Evolutionary conservation across 768 basidiomycete genomes (phyloP), one percentile per base, ranked within the genome.

Genomic region (Strobilomyces confusus): DNA sequence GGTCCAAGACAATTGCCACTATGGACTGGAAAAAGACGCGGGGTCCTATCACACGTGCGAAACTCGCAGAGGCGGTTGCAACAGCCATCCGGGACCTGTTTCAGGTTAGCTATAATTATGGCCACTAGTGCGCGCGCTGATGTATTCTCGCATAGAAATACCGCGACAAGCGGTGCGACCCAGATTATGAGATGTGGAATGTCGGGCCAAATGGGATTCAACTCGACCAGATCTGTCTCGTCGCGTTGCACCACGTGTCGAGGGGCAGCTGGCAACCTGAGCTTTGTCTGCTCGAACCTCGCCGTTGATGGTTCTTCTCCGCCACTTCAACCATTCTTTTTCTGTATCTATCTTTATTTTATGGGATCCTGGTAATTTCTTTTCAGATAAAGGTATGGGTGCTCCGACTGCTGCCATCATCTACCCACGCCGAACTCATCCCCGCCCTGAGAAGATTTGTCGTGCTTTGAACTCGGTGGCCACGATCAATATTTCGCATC

Each of bases 261-360:
- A 80, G 79, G 72, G 88, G 88, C 20, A 84, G 83, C 58, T 90
- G 88, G 88, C 88, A 90, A 58, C 86, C 87, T 22, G 78, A 84
- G 45, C 66, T 90, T 32, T 78, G 85, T 66, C 75, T 89, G 51
- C 47, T 55, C 20, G 41, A 34, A n/a, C 55, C 59, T 44, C 58
- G 42, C 26, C 56, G 5, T 45, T 68, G 44, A 64, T 55, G 5
- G 30, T 5, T 20, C 14, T n/a, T 22, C 32, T 50, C 6, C 23
- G 36, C 44, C 8, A 36, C 44, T 15, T 22, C 8, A 9, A 32
- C n/a, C 14, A 43, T 23, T 20, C 34, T 2, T 37, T 29, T 19
- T 23, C 33, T 38, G 25, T 58, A n/a, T n/a, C 25, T 44, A 32
- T 54, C 9, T 9, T 48, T 14, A 33, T 44, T 52, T 49, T 42